Evolutionary conservation across 768 basidiomycete genomes (phyloP), one percentile per base, ranked within the genome.

Genomic region (Tylopilus sp.): DNA sequence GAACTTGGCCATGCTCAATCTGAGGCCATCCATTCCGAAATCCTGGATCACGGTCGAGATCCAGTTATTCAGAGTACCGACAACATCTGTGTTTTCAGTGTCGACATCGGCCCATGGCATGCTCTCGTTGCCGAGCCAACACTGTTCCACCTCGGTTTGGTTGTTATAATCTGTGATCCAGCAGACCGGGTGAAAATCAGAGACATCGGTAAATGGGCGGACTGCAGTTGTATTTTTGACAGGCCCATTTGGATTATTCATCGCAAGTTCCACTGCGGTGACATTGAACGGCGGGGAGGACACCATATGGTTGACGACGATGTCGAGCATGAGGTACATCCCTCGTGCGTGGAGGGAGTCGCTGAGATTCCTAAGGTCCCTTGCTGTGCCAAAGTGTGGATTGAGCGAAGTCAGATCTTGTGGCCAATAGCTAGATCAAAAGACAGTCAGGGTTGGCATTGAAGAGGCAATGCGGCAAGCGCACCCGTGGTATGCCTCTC

Each of bases 221-320:
- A 65, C 45, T 3, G 40, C 53, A 15, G 61, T 69, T 1, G 57
- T 57, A 22, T 65, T 62, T 38, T 48, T 55, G 30, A 53, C 30
- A 21, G 43, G 53, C n/a, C 23, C 25, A 17, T 43, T 44, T 13
- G 59, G 18, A 15, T 62, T 57, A 8, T 43, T 35, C 26, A 43
- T 47, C 11, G 47, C 62, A 20, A 69, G 52, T 41, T 53, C 38
- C 22, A 64, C 50, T 1, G 66, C 59, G 3, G 68, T 69, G 25
- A 35, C 10, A 18, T 64, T 60, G 50, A 65, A 53, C 40, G 65
- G 57, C 52, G 49, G 42, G 22, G 69, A 55, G 0, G 76, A 69
- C 2, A 77, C 78, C 65, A 85, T 74, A 61, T 84, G 82, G 58
- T 85, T 83, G 53, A 84, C 73, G 56, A 85, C 82, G 47, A 83